These are phyloP conservation scores for Zygosaccharomyces kombuchaensis DNA, from an alignment of 805 yeast species.

Conservation along the genomic window DNA sequence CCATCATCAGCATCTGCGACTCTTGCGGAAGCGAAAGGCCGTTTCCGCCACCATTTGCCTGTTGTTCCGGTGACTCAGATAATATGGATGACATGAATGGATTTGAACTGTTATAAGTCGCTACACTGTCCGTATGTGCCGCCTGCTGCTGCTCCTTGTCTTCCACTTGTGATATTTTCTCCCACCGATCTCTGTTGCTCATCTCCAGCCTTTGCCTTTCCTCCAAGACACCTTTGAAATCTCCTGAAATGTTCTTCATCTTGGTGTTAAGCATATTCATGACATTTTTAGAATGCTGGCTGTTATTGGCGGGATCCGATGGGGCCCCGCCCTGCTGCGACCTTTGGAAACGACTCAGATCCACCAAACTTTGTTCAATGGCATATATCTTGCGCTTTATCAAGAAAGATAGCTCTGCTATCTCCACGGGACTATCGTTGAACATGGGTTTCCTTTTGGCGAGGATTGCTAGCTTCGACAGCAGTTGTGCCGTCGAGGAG, in stretches of 20 bases:
- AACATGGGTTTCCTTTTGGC: constrained; percentile 89
- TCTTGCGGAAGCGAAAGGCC: constrained; percentile 78
- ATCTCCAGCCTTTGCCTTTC: constrained; percentile 80
- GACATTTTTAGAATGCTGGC: constrained; percentile 78
- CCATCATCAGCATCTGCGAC: constrained; percentile 74
- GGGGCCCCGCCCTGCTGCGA: constrained; percentile 51
- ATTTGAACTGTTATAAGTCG: constrained; percentile 35
- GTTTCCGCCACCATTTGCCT: constrained; percentile 13
- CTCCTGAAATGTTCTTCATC: constrained; percentile 88
- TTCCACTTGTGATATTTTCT: constrained; percentile 55
- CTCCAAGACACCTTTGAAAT: constrained; percentile 85
- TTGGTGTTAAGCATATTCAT: constrained; percentile 82
- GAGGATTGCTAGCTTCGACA: constrained; percentile 71
- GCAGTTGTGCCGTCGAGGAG: constrained; percentile 73
- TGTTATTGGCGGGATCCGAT: constrained; percentile 46
- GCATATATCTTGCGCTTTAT: constrained; percentile 43
- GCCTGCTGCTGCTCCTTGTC: constrained; percentile 6
- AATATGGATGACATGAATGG: constrained; percentile 39
- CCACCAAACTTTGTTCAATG: constrained; percentile 80
- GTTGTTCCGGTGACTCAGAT: constrained; percentile 22
- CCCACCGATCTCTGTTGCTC: constrained; percentile 74
- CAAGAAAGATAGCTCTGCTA: constrained; percentile 84
- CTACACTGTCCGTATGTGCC: constrained; percentile 3
- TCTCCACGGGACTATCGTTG: constrained; percentile 91
- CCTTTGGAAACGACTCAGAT: constrained; percentile 56